Conservation (phyloP, 1,284 basidiomycete genomes). For the Heterobasidion occidentale region DNA sequence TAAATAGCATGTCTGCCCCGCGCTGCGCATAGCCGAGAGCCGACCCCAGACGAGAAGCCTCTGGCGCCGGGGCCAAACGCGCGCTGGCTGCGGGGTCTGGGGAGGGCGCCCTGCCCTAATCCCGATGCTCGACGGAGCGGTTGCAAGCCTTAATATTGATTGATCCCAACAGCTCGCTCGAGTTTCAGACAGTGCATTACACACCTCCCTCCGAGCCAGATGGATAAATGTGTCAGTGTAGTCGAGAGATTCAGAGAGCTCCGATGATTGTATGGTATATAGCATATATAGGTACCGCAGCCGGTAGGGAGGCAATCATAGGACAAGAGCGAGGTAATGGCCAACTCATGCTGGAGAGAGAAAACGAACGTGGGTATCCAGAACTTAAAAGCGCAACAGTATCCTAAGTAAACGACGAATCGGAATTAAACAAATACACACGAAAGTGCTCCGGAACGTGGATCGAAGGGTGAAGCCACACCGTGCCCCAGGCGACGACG, state of each 20-base stretch:
- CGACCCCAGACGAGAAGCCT: too few relatives aligned
- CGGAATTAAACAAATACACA: not conserved
- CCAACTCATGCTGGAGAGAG: not conserved
- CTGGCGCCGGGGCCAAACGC: too few relatives aligned
- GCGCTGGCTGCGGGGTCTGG: too few relatives aligned
- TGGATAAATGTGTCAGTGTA: not conserved
- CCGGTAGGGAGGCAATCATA: not conserved
- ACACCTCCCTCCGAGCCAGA: not conserved
- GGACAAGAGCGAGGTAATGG: constrained; percentile 5
- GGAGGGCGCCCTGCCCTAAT: too few relatives aligned
- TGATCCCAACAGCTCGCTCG: too few relatives aligned
- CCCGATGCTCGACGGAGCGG: too few relatives aligned
- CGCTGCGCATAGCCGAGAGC: too few relatives aligned
- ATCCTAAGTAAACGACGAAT: not conserved
- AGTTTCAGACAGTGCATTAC: too few relatives aligned
- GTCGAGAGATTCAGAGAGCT: constrained; percentile 1
- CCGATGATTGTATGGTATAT: not conserved
- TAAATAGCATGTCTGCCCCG: too few relatives aligned
- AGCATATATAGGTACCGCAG: constrained; percentile 4
- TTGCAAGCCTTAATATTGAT: too few relatives aligned
- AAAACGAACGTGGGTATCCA: constrained; percentile 3
- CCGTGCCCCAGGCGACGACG: not conserved
- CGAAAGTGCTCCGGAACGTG: not conserved
- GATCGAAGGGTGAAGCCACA: not conserved
- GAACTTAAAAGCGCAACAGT: constrained; percentile 2